These are phyloP conservation scores for Copromyces sp. DNA, from an alignment of 495 filamentous ascomycete genomes.

Conservation along the genomic window DNA sequence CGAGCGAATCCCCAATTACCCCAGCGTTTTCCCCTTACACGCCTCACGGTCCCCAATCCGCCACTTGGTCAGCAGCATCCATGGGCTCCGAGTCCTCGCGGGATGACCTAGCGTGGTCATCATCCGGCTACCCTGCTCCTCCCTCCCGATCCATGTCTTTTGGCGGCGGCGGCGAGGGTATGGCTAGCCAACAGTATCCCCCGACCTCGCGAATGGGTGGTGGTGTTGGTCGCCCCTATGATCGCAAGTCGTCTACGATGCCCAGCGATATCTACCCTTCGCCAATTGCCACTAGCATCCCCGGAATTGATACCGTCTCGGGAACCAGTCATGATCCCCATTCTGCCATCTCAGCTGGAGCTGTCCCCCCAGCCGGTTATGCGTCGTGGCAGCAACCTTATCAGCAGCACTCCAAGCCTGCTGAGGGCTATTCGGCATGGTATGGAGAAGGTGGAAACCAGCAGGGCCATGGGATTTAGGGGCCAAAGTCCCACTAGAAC, in stretches of 20 bases:
- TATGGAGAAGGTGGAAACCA: conserved; percentile 27
- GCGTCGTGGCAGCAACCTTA: conserved; percentile 35
- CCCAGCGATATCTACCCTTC: conserved; percentile 29
- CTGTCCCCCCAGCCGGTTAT: conserved; percentile 30
- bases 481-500: neutral
- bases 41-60: conserved; percentile 26
- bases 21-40: conserved; percentile 32
- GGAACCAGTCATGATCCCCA: conserved; percentile 24
- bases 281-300: conserved; percentile 27
- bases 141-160: conserved; percentile 36
- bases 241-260: conserved; percentile 25
- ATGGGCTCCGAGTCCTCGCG: conserved; percentile 22
- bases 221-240: conserved; percentile 21
- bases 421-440: conserved; percentile 30
- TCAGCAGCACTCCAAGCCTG: conserved; percentile 28
- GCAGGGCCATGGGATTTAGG: conserved; percentile 4
- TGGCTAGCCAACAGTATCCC: conserved; percentile 22
- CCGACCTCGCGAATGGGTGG: conserved; percentile 21
- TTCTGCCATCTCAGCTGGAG: conserved; percentile 32
- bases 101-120: conserved; percentile 29
- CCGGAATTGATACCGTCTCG: conserved; percentile 26
- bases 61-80: conserved; percentile 30
- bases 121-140: conserved; percentile 24
- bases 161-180: conserved; percentile 28
- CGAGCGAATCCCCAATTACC: conserved; percentile 30